A percentile compares a stretch with the other conserved stretches of the same genome.
Conservation (phyloP, 306 rosid species). For the Leucaena leucocephala region DNA sequence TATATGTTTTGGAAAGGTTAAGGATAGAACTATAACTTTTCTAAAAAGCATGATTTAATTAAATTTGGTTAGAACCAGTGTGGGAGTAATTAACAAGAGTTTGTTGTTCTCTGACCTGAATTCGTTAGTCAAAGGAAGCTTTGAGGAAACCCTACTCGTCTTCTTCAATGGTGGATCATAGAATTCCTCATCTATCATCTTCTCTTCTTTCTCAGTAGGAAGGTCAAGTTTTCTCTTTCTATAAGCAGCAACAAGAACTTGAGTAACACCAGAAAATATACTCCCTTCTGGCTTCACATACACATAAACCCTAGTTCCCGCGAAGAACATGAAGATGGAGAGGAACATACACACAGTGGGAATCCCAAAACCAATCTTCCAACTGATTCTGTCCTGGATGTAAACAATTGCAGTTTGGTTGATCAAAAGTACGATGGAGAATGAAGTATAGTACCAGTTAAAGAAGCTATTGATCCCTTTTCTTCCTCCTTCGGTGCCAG, state of each 20-base stretch:
- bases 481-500: slow-evolving; percentile 60
- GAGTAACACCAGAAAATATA: slow-evolving; percentile 39
- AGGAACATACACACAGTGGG: slow-evolving; percentile 47
- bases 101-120: slow-evolving; percentile 39
- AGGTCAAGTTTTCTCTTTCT: slow-evolving; percentile 45
- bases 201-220: not conserved
- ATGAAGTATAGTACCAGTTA: slow-evolving; percentile 68
- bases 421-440: slow-evolving; percentile 47
- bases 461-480: slow-evolving; percentile 67
- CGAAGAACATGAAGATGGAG: slow-evolving; percentile 46
- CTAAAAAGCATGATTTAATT: not conserved
- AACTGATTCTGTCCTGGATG: slow-evolving; percentile 71
- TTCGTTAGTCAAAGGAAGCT: slow-evolving; percentile 48
- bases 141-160: slow-evolving; percentile 22
- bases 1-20: too few relatives aligned
- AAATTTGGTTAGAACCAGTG: not conserved
- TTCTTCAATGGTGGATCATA: slow-evolving; percentile 52
- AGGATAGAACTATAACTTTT: not conserved
- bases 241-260: slow-evolving; percentile 54
- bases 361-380: slow-evolving; percentile 75
- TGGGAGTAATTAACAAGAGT: not conserved
- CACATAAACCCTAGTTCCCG: slow-evolving; percentile 44
- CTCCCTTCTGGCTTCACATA: slow-evolving; percentile 53
- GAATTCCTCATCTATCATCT: not conserved
- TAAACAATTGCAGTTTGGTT: slow-evolving; percentile 60